Conservation (phyloP, 1,139 yeast genomes). For the Suhomyces anneliseae region DNA sequence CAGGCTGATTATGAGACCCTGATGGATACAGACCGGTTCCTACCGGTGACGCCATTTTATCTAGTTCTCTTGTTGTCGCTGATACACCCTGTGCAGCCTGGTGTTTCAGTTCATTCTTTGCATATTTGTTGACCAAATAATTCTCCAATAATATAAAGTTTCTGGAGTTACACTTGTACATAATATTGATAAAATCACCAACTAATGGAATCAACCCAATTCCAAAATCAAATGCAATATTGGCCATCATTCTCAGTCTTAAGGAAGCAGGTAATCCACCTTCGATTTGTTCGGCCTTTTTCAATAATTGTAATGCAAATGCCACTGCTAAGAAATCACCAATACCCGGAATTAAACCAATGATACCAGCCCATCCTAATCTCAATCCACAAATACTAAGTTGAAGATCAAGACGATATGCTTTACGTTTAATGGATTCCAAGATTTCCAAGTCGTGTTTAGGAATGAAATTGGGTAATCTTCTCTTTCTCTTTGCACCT, state of each 20-base stretch:
- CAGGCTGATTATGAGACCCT: not conserved
- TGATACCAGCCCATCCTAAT: constrained; percentile 70
- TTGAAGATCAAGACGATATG: constrained; percentile 64
- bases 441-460: constrained; percentile 52
- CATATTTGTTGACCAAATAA: constrained; percentile 48
- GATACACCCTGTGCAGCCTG: no score
- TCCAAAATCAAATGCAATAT: constrained; percentile 63
- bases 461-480: constrained; percentile 57
- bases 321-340: constrained; percentile 55
- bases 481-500: constrained; percentile 49
- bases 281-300: constrained; percentile 53
- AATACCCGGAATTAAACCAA: constrained; percentile 67
- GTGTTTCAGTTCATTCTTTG: not conserved
- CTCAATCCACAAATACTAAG: constrained; percentile 64
- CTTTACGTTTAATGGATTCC: constrained; percentile 55
- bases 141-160: constrained; percentile 66
- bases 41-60: no score
- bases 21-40: not conserved
- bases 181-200: constrained; percentile 66
- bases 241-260: constrained; percentile 55
- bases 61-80: no score
- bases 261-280: constrained; percentile 62
- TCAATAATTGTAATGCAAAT: constrained; percentile 52
- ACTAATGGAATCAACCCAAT: constrained; percentile 72
- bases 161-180: constrained; percentile 74